Evolutionary conservation across 2,329 filamentous ascomycete genomes (phyloP), one percentile per base, ranked within the genome.

Genomic region (Diplodia seriata): DNA sequence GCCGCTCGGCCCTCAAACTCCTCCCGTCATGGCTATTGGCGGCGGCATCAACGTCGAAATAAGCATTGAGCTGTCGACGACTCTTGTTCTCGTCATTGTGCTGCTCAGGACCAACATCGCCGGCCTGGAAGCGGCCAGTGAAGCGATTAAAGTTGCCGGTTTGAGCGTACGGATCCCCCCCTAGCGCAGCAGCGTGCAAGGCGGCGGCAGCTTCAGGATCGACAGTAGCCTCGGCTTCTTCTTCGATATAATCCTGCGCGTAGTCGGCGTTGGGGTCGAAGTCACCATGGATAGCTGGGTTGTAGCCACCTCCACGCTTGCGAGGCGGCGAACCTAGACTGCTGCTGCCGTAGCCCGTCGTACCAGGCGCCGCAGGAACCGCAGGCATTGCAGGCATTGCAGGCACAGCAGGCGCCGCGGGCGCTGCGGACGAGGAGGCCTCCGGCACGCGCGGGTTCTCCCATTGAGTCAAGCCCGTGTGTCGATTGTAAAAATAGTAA

Each of bases 211-310:
- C 70, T 4, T 50, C 33, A 7, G 54, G 55, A 18, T 59, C 65
- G 40, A 61, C 31, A 12, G 55, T 7, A 9, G 63, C 75, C 74
- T 26, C 70, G 36, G 76, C 73, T 62, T 82, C 77, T 54, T 78
- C 74, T 53, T 78, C 79, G 26, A 82, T 77, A 71, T 76, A 75
- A 68, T 74, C 73, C 59, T 69, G 84, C 12, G 95, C 94, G 77
- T 99, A 99, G 82, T 93, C 91, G n/a, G 95, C 94, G 69, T 90
- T 95, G 4, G 94, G 93, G 75, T 99, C 95, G 82, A 97, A 99
- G 81, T 94, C 91, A 73, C 95, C 95, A 78, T 99, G 95, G 55
- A 99, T 94, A 29, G 93, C 91, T 1, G 95, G 95, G 76, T 98
- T 97, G 82, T 99, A 99, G 70, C 94, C 93, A 68, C 90, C 90